phyloP scores from a whole-genome alignment of 2,329 filamentous ascomycete species.

The Ceratocystis huliohia region DNA sequence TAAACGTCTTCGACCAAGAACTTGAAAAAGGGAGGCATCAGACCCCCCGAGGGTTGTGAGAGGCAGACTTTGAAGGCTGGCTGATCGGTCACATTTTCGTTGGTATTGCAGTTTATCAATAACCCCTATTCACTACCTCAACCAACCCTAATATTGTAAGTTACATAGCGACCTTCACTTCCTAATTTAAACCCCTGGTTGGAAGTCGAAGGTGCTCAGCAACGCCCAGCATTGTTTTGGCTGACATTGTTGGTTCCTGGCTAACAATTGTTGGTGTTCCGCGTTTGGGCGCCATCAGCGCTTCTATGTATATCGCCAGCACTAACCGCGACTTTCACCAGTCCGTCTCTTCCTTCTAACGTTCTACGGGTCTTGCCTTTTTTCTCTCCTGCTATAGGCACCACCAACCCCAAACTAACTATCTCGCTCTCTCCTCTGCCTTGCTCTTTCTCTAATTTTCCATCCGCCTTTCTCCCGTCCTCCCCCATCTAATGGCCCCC shows the following conservation, averaged over 20 bases:
- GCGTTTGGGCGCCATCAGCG: too few species aligned
- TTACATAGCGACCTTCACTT: background rate
- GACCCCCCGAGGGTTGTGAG: too few species aligned
- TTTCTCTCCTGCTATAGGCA: background rate
- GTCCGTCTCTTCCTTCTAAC: background rate
- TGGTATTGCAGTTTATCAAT: background rate
- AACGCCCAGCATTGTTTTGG: background rate
- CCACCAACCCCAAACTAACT: background rate
- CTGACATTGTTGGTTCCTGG: background rate
- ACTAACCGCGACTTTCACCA: background rate
- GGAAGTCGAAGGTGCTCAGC: background rate
- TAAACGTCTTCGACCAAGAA: too few species aligned
- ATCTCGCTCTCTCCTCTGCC: background rate
- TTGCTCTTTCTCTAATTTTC: background rate
- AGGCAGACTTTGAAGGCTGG: constrained; percentile 11
- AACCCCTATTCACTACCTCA: background rate
- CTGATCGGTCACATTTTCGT: background rate
- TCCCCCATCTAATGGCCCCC: constrained; percentile 13
- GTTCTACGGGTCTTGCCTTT: background rate
- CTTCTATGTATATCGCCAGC: too few species aligned
- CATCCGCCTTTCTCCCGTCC: background rate
- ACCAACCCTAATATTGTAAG: background rate
- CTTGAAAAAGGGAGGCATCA: too few species aligned
- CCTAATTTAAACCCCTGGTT: constrained; percentile 18
- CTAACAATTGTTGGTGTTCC: background rate